A percentile compares a stretch with the other conserved stretches of the same genome.
phyloP scores from a whole-genome alignment of 257 asterid species.

The Solanum corneliomulleri region DNA sequence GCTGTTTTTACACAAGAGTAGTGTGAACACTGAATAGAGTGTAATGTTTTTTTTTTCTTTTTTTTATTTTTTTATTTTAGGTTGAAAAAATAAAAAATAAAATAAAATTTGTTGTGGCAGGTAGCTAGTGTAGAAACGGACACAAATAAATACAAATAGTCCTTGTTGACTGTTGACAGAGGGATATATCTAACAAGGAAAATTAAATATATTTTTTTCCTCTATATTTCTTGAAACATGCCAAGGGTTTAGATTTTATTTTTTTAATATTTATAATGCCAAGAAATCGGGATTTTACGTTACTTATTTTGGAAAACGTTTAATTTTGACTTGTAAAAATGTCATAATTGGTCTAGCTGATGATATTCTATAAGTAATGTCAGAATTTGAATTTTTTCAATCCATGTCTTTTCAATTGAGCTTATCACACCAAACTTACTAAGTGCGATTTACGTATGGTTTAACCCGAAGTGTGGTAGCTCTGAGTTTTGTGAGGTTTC shows the following conservation, averaged over 20 bases:
- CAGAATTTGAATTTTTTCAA: fast-evolving
- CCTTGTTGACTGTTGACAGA: background rate
- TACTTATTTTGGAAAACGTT: no score
- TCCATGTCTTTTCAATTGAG: background rate
- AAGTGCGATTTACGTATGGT: background rate
- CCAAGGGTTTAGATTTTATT: background rate
- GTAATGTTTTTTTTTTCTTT: background rate
- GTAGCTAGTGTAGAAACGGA: conserved; percentile 7
- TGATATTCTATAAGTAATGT: background rate
- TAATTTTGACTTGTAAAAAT: background rate
- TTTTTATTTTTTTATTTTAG: background rate
- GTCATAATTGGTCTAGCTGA: background rate
- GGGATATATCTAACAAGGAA: background rate
- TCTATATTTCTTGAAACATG: background rate
- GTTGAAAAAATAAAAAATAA: background rate
- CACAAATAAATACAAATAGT: conserved; percentile 5
- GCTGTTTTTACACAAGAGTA: conserved; percentile 10
- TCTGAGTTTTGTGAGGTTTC: background rate
- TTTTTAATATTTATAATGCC: background rate
- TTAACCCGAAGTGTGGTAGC: background rate
- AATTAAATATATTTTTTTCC: background rate
- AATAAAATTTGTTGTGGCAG: background rate
- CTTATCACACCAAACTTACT: background rate
- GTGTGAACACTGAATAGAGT: conserved; percentile 5
- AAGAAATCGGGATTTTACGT: background rate